Conservation (phyloP, 148 eudicot species). For the Rhododendron henanense region DNA sequence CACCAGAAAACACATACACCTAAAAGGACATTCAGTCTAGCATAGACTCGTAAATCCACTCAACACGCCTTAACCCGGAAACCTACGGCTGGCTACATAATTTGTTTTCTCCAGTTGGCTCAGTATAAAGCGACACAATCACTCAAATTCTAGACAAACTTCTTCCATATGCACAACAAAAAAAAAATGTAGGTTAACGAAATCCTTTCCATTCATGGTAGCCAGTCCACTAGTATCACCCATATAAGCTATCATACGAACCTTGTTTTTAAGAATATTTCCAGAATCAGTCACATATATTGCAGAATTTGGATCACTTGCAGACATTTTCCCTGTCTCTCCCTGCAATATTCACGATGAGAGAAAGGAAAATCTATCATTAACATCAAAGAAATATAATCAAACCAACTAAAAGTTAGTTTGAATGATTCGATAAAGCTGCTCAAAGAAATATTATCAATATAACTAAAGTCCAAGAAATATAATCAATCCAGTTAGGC, state of each 20-base stretch:
- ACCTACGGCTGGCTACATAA: background rate
- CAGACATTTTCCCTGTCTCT: constrained; percentile 95
- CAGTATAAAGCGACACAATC: background rate
- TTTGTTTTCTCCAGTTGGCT: background rate
- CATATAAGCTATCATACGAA: constrained; percentile 11
- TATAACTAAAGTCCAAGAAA: background rate
- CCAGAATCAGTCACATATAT: constrained; percentile 93
- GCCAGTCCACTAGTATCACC: background rate
- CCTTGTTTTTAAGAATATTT: constrained; percentile 86
- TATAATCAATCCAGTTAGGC: background rate
- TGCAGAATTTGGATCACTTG: constrained; percentile 95
- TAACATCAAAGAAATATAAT: constrained; percentile 2
- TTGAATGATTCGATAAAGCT: background rate
- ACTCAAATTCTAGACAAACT: background rate
- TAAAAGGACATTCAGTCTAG: background rate
- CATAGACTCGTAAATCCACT: background rate
- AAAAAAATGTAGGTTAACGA: background rate
- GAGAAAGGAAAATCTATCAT: background rate
- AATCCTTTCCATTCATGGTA: background rate
- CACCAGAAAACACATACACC: background rate
- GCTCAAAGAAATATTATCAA: background rate
- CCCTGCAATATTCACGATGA: constrained; percentile 51
- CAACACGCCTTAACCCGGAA: background rate
- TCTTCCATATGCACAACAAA: background rate
- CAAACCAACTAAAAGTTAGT: background rate